Base-by-base conservation (phyloP, 495 filamentous ascomycete genomes). In the Daldinia childiae region DNA sequence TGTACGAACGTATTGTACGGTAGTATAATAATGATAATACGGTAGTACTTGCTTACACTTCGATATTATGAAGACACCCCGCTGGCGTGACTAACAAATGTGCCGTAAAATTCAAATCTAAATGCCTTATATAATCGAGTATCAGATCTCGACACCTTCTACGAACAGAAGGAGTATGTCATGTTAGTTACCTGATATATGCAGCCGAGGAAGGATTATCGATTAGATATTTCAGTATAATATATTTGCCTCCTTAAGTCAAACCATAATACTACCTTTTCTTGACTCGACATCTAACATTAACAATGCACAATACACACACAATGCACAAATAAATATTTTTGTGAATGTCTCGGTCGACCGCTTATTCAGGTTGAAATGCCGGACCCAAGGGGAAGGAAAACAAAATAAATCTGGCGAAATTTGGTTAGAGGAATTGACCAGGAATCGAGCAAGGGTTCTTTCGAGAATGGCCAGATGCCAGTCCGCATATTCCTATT, bases 61-160 rank as follows among this genome's bases (percentile, higher is more conserved):
- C 2, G 19, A 24, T 58, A 58, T 6, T 29, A 27, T 58, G 29
- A 38, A 38, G 34, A 58, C 55, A 38, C 30, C 30, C 55, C 9
- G 30, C 55, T 58, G 55, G 55, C 34, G 34, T 58, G 30, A 3
- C 38, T 41, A 8, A 39, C 19, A 19, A 52, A 58, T 58, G 32
- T 58, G 55, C 55, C 55, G 54, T 29, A 32, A 34, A 32, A 56
- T 32, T 56, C 30, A 24, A 24, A 36, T 58, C 32, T 58, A 38
- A 11, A 14, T 36, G 7, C 7, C 6, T 32, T 32, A 19, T 24
- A 21, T 48, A 48, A 54, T 17, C 34, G 19, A 24, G 34, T 58
- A 21, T 58, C 55, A 21, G 55, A 15, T 58, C 30, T 58, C 17
- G 15, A 19, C 12, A 58, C 55, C 55, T 58, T 58, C 55, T 58